Conservation (phyloP, 1,139 yeast genomes). For the Kodamaea sp. region DNA sequence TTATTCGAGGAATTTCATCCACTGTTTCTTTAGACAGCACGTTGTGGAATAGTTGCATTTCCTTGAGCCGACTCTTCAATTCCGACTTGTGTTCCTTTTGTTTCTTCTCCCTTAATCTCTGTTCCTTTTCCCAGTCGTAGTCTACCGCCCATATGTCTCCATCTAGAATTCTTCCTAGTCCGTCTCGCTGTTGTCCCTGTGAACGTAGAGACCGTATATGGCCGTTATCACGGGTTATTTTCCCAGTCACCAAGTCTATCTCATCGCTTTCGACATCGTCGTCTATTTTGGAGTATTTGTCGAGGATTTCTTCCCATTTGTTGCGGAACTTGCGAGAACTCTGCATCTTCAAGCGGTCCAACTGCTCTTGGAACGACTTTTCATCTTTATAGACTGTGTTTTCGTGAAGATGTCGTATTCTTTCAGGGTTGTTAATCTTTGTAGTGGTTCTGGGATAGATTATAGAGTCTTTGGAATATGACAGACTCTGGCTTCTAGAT, state of each 20-base stretch:
- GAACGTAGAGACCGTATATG: slow-evolving; percentile 49
- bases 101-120: slow-evolving; percentile 22
- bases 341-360: slow-evolving; percentile 26
- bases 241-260: slow-evolving; percentile 62
- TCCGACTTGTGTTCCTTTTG: slow-evolving; percentile 20
- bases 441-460: too few species aligned
- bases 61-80: slow-evolving; percentile 23
- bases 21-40: slow-evolving; percentile 1
- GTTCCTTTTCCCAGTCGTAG: slow-evolving; percentile 11
- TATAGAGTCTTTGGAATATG: too few species aligned
- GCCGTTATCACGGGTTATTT: slow-evolving; percentile 61
- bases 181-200: not conserved
- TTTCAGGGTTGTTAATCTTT: too few species aligned
- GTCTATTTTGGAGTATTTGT: slow-evolving; percentile 52
- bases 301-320: slow-evolving; percentile 58
- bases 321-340: slow-evolving; percentile 34
- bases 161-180: slow-evolving; percentile 2
- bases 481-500: too few species aligned
- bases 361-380: slow-evolving; percentile 24
- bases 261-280: slow-evolving; percentile 62
- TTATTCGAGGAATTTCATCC: not conserved
- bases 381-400: slow-evolving; percentile 4
- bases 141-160: slow-evolving; percentile 16
- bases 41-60: slow-evolving; percentile 17
- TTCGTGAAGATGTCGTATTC: too few species aligned